Conservation (phyloP, 768 basidiomycete species). For the Kwoniella bestiolae region DNA sequence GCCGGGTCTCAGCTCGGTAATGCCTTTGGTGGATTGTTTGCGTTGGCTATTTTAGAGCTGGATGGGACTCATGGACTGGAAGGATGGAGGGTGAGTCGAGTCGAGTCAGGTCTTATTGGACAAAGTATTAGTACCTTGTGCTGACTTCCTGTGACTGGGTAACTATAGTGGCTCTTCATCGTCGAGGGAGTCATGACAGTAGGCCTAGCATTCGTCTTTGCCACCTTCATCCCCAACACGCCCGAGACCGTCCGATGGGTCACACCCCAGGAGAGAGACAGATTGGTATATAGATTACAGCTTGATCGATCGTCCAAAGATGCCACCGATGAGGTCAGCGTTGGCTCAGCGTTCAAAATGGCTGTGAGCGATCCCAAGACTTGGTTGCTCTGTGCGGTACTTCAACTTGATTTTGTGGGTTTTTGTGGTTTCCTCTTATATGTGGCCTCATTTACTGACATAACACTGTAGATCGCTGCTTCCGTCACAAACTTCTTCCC, state of each 20-base stretch:
- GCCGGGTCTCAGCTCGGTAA: conserved; percentile 46
- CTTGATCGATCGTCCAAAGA: conserved; percentile 48
- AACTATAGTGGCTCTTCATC: conserved; percentile 46
- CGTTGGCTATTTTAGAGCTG: conserved; percentile 47
- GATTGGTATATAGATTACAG: conserved; percentile 43
- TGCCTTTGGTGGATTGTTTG: conserved; percentile 53
- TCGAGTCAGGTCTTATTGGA: conserved; percentile 6
- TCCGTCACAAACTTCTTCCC: conserved; percentile 56
- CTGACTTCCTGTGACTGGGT: background rate
- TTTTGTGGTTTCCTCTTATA: background rate
- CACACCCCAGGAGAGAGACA: conserved; percentile 38
- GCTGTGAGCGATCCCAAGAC: conserved; percentile 50
- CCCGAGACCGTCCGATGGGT: conserved; percentile 78
- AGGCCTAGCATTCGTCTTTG: conserved; percentile 27
- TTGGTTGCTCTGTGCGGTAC: conserved; percentile 25
- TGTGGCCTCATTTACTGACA: too few species aligned
- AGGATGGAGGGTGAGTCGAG: conserved; percentile 25
- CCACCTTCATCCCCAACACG: conserved; percentile 67
- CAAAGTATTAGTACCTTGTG: background rate
- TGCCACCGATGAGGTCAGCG: conserved; percentile 34
- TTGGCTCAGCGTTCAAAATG: conserved; percentile 38
- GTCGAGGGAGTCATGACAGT: conserved; percentile 21
- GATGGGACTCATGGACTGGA: conserved; percentile 44
- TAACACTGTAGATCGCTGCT: conserved; percentile 50
- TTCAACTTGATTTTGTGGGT: conserved; percentile 4